Conservation (phyloP, 2,329 filamentous ascomycete species). For the Pseudogymnoascus sp. region DNA sequence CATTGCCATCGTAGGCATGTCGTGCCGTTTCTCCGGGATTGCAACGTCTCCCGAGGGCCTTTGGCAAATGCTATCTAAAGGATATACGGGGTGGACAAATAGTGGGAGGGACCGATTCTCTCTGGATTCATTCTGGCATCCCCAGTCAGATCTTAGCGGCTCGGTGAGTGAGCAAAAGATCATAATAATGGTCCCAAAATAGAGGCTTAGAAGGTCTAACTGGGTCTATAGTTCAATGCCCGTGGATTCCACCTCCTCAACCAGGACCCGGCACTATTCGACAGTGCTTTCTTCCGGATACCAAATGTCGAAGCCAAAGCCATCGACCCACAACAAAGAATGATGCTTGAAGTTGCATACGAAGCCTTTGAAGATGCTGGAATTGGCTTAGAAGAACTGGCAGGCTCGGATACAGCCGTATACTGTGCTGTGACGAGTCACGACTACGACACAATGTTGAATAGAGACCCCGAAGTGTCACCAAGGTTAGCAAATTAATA, state of each 20-base stretch:
- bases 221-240: background rate
- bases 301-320: slow-evolving; percentile 16
- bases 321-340: slow-evolving; percentile 27
- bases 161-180: background rate
- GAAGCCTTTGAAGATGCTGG: slow-evolving; percentile 24
- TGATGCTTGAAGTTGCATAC: slow-evolving; percentile 22
- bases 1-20: slow-evolving; percentile 26
- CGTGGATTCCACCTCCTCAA: slow-evolving; percentile 13
- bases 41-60: slow-evolving; percentile 28
- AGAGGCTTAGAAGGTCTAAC: background rate
- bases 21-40: slow-evolving; percentile 27
- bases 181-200: background rate
- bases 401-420: background rate
- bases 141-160: background rate
- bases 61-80: slow-evolving; percentile 21
- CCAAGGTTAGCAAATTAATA: slow-evolving; percentile 13
- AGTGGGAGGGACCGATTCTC: background rate
- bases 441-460: background rate
- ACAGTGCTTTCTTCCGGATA: slow-evolving; percentile 18
- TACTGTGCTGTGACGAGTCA: background rate
- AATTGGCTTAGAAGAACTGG: slow-evolving; percentile 10
- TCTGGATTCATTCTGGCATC: background rate
- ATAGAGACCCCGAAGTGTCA: slow-evolving; percentile 17
- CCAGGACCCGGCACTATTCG: slow-evolving; percentile 15
- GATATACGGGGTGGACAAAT: background rate